Evolutionary conservation across 768 basidiomycete genomes (phyloP).

Genomic region (Russula brevipes): DNA sequence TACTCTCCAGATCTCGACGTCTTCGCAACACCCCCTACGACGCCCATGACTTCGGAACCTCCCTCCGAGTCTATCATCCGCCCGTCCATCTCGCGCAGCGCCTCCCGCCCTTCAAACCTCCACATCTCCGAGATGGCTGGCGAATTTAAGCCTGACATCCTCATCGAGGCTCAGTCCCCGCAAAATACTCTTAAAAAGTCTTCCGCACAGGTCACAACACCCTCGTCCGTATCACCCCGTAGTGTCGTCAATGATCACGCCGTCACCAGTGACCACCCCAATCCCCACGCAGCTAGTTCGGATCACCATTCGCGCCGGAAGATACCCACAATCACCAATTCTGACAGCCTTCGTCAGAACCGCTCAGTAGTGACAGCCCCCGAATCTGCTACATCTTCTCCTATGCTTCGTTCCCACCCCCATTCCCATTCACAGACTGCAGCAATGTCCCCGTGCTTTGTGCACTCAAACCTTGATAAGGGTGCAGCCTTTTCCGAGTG

Average conservation of each 20-base stretch:
- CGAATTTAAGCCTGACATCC: constrained; percentile 36
- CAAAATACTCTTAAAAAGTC: constrained; percentile 19
- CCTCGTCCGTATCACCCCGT: background rate
- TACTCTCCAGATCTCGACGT: constrained; percentile 35
- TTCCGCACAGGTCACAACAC: background rate
- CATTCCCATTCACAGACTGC: constrained; percentile 31
- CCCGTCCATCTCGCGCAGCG: constrained; percentile 39
- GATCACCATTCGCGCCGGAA: background rate
- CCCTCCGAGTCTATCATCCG: constrained; percentile 28
- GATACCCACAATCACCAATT: background rate
- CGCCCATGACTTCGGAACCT: constrained; percentile 31
- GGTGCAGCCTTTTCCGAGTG: constrained; percentile 74
- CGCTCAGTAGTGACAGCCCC: constrained; percentile 9
- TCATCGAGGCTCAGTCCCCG: constrained; percentile 36
- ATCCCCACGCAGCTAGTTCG: background rate
- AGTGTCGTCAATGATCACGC: background rate
- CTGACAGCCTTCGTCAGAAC: background rate
- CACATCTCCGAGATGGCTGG: constrained; percentile 31
- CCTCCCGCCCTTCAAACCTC: constrained; percentile 34
- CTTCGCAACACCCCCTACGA: constrained; percentile 43
- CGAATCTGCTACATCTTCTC: background rate
- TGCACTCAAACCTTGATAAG: constrained; percentile 88
- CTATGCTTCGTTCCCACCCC: constrained; percentile 21
- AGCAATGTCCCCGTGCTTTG: constrained; percentile 78
- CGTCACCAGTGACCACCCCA: background rate